These are phyloP conservation scores for Ambrosia trifida DNA, from an alignment of 129 eudicot species.

Conservation along the genomic window DNA sequence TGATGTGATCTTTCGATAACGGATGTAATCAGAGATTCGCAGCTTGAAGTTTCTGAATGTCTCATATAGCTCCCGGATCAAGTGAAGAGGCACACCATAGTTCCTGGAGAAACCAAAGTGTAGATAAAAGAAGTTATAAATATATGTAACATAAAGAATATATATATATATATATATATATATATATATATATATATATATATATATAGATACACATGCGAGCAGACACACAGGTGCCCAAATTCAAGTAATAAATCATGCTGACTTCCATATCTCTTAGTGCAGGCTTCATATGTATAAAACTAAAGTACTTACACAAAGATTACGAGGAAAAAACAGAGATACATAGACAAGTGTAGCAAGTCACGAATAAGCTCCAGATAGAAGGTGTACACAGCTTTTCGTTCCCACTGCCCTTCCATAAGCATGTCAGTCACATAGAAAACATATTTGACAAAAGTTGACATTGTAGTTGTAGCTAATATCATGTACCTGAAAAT, in stretches of 20 bases:
- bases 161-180: neutral
- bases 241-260: neutral
- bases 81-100: slow-evolving; percentile 96
- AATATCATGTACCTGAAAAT: slow-evolving; percentile 85
- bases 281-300: neutral
- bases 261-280: neutral
- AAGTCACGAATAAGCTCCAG: slow-evolving; percentile 94
- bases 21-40: slow-evolving; percentile 93
- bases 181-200: neutral
- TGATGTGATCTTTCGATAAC: slow-evolving; percentile 95
- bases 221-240: neutral
- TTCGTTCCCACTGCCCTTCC: slow-evolving; percentile 99
- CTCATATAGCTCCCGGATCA: slow-evolving; percentile 97
- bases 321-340: slow-evolving; percentile 87
- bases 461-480: slow-evolving; percentile 90
- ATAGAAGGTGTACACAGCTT: slow-evolving; percentile 92
- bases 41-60: slow-evolving; percentile 93
- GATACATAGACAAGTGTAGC: slow-evolving; percentile 88
- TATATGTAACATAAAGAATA: slow-evolving; percentile 2
- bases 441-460: slow-evolving; percentile 77
- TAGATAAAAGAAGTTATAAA: slow-evolving; percentile 3
- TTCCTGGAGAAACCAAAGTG: slow-evolving; percentile 53
- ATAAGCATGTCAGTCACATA: slow-evolving; percentile 93
- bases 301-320: slow-evolving; percentile 73
- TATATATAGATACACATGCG: slow-evolving; percentile 1